These are phyloP conservation scores for Amanita pseudoporphyria DNA, from an alignment of 768 basidiomycete genomes.

Conservation along the genomic window DNA sequence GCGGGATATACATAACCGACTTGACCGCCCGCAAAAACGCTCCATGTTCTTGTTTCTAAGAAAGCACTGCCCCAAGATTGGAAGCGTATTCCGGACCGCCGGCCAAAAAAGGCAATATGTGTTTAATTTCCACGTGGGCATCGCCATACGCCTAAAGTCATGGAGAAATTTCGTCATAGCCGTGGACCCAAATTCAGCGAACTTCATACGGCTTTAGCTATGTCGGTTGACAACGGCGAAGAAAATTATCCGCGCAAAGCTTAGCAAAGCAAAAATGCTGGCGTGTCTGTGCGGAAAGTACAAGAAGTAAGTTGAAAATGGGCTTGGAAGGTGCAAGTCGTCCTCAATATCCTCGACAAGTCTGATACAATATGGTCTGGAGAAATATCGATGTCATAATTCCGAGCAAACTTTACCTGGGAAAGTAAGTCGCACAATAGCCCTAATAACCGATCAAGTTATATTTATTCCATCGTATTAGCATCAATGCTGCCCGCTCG, in stretches of 20 bases:
- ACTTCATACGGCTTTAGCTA: not conserved
- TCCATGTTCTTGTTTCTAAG: not conserved
- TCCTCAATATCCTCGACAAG: slow-evolving; percentile 10
- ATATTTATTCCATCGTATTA: slow-evolving; percentile 20
- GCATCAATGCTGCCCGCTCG: slow-evolving; percentile 62
- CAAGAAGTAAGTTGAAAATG: slow-evolving; percentile 7
- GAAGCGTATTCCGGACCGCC: not conserved
- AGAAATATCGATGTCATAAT: slow-evolving; percentile 63
- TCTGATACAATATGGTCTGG: slow-evolving; percentile 38
- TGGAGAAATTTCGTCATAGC: slow-evolving; percentile 2
- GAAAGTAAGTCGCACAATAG: slow-evolving; percentile 48
- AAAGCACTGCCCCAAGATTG: slow-evolving; percentile 1
- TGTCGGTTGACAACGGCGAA: slow-evolving; percentile 4
- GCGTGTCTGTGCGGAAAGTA: not conserved
- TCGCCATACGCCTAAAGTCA: slow-evolving; percentile 1
- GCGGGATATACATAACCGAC: not conserved
- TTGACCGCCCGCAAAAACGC: not conserved
- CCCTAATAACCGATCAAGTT: slow-evolving; percentile 12
- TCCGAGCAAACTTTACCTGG: slow-evolving; percentile 56
- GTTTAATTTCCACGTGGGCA: slow-evolving; percentile 1
- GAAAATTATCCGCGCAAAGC: slow-evolving; percentile 5
- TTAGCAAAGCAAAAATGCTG: not conserved
- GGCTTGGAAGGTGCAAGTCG: slow-evolving; percentile 11
- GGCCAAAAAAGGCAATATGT: not conserved
- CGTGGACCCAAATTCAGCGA: slow-evolving; percentile 1